A percentile compares a stretch with the other conserved stretches of the same genome.
Conservation (phyloP, 805 yeast species). For the Barnettozyma pratensis region DNA sequence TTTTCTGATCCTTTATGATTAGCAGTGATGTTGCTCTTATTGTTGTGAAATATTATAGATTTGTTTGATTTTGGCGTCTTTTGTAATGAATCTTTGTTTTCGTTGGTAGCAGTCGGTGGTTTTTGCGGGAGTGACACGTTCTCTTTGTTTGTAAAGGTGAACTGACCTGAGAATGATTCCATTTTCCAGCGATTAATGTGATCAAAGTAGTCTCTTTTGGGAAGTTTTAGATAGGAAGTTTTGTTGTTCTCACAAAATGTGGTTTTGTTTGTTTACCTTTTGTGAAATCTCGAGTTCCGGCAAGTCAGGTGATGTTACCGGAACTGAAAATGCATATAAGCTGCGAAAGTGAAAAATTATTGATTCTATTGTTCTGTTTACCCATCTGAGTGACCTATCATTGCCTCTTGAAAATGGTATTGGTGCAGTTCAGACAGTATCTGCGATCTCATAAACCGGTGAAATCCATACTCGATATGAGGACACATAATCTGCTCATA, state of each 20-base stretch:
- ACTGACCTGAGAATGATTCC: slow-evolving; percentile 8
- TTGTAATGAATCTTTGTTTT: slow-evolving; percentile 7
- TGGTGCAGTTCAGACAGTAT: neutral
- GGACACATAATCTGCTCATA: slow-evolving; percentile 3
- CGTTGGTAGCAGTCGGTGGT: slow-evolving; percentile 1
- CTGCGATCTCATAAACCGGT: slow-evolving; percentile 1
- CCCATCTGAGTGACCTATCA: too few relatives aligned
- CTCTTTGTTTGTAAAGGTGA: slow-evolving; percentile 16
- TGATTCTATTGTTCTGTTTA: too few relatives aligned
- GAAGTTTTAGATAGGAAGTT: too few relatives aligned
- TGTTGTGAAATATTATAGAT: slow-evolving; percentile 2
- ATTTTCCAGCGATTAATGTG: neutral
- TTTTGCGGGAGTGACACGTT: slow-evolving; percentile 4
- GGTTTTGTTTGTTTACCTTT: neutral
- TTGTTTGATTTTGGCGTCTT: neutral
- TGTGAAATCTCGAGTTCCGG: neutral
- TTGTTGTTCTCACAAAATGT: neutral
- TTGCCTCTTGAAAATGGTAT: neutral
- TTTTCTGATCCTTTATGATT: neutral
- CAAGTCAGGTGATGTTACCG: too few relatives aligned
- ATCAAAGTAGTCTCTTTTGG: too few relatives aligned
- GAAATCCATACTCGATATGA: slow-evolving; percentile 1
- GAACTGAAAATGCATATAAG: too few relatives aligned
- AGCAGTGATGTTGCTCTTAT: neutral
- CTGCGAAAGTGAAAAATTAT: too few relatives aligned